These are phyloP conservation scores for Hyaloscypha hepaticicola DNA, from an alignment of 495 filamentous ascomycete species.

Conservation along the genomic window DNA sequence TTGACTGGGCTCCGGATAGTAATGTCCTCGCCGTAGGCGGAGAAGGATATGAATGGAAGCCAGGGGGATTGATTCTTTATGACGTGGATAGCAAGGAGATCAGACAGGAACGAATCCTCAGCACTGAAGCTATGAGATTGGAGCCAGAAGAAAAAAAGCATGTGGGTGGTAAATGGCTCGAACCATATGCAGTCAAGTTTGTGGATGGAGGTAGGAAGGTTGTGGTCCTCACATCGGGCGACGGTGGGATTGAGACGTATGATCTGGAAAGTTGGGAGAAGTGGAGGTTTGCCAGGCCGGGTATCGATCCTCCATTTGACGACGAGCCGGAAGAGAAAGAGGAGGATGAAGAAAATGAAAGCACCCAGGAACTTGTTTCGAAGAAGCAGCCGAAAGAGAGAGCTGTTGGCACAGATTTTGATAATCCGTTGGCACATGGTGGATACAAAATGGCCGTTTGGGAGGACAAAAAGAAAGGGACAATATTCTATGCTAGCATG, in stretches of 20 bases:
- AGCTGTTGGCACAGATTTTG: neutral
- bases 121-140: neutral
- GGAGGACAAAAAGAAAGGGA: conserved; percentile 8
- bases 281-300: conserved; percentile 17
- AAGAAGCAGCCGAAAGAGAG: neutral
- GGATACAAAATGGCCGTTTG: conserved; percentile 15
- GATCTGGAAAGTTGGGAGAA: conserved; percentile 13
- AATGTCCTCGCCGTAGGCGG: conserved; percentile 13
- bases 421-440: neutral
- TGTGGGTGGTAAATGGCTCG: conserved; percentile 10
- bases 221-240: conserved; percentile 11
- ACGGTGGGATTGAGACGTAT: conserved; percentile 18
- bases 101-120: conserved; percentile 12
- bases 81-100: conserved; percentile 15
- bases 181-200: conserved; percentile 2
- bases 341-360: neutral
- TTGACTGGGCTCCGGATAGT: conserved; percentile 14
- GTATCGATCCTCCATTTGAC: conserved; percentile 5
- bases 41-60: neutral
- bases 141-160: neutral
- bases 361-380: neutral
- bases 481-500: conserved; percentile 10
- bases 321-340: neutral
- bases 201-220: conserved; percentile 19
- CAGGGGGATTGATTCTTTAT: conserved; percentile 10